phyloP scores from a whole-genome alignment of 768 basidiomycete genomes.

The Tephrocybe sp. region DNA sequence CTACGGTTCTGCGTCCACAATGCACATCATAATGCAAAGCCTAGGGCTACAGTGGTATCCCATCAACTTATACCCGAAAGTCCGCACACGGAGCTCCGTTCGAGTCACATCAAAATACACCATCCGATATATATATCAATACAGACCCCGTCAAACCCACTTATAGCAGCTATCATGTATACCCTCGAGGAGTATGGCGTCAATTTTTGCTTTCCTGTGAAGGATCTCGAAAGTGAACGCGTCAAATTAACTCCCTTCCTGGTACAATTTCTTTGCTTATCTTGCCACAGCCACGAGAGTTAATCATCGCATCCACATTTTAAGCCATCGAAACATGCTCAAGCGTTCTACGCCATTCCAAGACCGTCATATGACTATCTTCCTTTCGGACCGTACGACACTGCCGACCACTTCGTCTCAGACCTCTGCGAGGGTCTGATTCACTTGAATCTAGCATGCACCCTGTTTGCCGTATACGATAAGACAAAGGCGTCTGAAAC shows the following conservation, averaged over 20 bases:
- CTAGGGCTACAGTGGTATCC: no score
- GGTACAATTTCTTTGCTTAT: slow-evolving; percentile 22
- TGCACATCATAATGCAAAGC: no score
- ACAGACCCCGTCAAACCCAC: no score
- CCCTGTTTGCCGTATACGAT: slow-evolving; percentile 12
- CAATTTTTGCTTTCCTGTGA: slow-evolving; percentile 53
- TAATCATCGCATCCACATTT: neutral
- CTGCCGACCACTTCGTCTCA: slow-evolving; percentile 1
- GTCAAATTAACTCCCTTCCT: slow-evolving; percentile 54
- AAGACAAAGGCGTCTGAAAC: slow-evolving; percentile 6
- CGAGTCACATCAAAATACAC: neutral
- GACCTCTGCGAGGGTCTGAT: slow-evolving; percentile 1
- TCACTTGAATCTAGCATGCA: slow-evolving; percentile 1
- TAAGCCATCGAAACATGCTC: slow-evolving; percentile 11
- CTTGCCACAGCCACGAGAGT: neutral
- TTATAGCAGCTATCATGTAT: neutral
- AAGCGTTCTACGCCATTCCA: slow-evolving; percentile 6
- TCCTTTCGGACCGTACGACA: slow-evolving; percentile 9
- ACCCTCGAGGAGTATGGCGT: slow-evolving; percentile 27
- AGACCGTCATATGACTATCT: slow-evolving; percentile 10
- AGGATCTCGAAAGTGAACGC: slow-evolving; percentile 44
- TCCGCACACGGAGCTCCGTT: neutral
- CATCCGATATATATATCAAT: no score
- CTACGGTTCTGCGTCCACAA: no score
- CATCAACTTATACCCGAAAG: neutral